Conservation (phyloP, 148 eudicot species). For the Salicornia ramosissima region DNA sequence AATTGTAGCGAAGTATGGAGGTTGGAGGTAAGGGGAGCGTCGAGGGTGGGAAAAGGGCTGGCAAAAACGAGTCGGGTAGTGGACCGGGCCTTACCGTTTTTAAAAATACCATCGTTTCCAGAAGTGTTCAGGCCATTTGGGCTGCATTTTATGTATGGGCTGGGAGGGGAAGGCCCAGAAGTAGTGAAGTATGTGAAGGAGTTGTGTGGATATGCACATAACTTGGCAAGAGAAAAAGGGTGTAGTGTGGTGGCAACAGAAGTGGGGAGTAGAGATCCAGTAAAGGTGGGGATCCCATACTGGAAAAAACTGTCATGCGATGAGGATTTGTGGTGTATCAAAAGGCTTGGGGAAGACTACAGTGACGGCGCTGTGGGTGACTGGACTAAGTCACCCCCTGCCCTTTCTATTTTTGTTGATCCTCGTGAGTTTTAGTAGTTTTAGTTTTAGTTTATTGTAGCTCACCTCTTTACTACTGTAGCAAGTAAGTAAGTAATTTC, state of each 20-base stretch:
- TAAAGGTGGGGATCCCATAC: conserved; percentile 69
- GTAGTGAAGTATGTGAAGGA: conserved; percentile 40
- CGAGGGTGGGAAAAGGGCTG: conserved; percentile 47
- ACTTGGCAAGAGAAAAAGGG: conserved; percentile 63
- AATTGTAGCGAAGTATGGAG: conserved; percentile 63
- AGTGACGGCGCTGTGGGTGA: conserved; percentile 71
- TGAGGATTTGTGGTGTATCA: conserved; percentile 87
- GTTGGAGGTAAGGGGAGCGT: conserved; percentile 80
- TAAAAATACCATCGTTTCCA: conserved; percentile 72
- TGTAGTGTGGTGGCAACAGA: conserved; percentile 87
- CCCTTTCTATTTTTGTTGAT: conserved; percentile 72
- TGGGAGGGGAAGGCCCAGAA: conserved; percentile 80
- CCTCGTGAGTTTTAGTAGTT: conserved; percentile 68
- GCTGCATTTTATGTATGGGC: conserved; percentile 85
- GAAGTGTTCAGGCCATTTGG: conserved; percentile 82
- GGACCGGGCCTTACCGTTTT: conserved; percentile 76
- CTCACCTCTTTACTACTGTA: neutral
- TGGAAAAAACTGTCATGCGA: conserved; percentile 78
- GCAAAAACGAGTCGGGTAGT: conserved; percentile 53
- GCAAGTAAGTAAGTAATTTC: neutral
- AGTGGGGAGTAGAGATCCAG: conserved; percentile 64
- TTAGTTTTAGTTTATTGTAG: too few species aligned
- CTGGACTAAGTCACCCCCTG: conserved; percentile 82
- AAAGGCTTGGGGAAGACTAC: conserved; percentile 69
- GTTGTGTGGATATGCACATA: conserved; percentile 65